Conservation (phyloP, 345 rosid species). For the Microcos paniculata region DNA sequence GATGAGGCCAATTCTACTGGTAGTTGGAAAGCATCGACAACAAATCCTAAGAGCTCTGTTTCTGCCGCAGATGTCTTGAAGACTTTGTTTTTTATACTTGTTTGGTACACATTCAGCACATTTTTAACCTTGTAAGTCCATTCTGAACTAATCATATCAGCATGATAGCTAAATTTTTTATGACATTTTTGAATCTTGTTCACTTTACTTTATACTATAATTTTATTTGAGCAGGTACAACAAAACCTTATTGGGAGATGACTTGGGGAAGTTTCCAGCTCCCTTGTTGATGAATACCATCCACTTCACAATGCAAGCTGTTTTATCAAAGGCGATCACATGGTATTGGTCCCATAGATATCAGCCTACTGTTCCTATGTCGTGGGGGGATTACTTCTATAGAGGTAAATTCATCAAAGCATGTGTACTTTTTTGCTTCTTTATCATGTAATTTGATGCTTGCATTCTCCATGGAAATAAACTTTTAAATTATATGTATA, state of each 20-base stretch:
- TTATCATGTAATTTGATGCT: slow-evolving; percentile 2
- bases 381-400: slow-evolving; percentile 80
- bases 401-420: slow-evolving; percentile 54
- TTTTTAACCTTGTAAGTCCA: slow-evolving; percentile 94
- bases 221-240: slow-evolving; percentile 58
- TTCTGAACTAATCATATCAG: background rate
- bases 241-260: slow-evolving; percentile 93
- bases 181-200: background rate
- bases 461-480: background rate
- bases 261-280: slow-evolving; percentile 96
- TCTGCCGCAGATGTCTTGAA: slow-evolving; percentile 79
- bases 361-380: slow-evolving; percentile 60
- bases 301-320: slow-evolving; percentile 94
- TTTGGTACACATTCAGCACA: slow-evolving; percentile 99
- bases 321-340: slow-evolving; percentile 66
- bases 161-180: background rate
- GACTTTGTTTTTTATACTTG: slow-evolving; percentile 90
- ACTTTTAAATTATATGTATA: background rate
- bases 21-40: slow-evolving; percentile 31
- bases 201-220: background rate
- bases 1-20: slow-evolving; percentile 32
- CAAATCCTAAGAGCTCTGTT: slow-evolving; percentile 35
- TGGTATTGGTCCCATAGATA: slow-evolving; percentile 87
- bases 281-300: slow-evolving; percentile 94
- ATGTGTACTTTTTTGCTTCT: background rate